Percentiles rank a stretch among this genome's conserved stretches.
Conservation (phyloP, 2,329 filamentous ascomycete genomes). For the Verticillium klebahnii region DNA sequence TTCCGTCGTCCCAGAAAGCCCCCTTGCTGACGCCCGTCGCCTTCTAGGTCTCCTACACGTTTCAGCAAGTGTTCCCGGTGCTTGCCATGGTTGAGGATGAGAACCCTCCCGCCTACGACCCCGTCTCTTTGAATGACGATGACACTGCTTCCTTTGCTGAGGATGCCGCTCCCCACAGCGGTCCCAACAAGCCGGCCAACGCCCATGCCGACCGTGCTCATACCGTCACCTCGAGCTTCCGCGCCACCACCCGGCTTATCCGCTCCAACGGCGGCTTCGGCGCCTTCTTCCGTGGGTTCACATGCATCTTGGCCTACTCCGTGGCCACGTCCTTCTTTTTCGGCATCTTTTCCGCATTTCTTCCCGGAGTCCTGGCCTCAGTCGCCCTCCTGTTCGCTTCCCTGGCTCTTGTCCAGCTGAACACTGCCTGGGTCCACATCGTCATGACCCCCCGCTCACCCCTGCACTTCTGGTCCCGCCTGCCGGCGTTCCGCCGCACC, state of each 20-base stretch:
- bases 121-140: constrained; percentile 39
- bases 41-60: constrained; percentile 44
- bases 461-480: constrained; percentile 62
- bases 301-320: constrained; percentile 38
- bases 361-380: constrained; percentile 39
- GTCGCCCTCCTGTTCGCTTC: constrained; percentile 53
- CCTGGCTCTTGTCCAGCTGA: constrained; percentile 54
- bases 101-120: constrained; percentile 47
- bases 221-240: constrained; percentile 46
- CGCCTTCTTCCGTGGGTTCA: constrained; percentile 66
- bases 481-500: constrained; percentile 59
- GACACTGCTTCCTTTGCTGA: constrained; percentile 27
- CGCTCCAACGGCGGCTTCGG: constrained; percentile 57
- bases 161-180: constrained; percentile 17
- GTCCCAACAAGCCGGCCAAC: constrained; percentile 6
- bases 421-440: constrained; percentile 77
- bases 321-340: constrained; percentile 30
- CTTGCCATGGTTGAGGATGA: constrained; percentile 57
- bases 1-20: not conserved
- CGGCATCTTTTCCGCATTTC: constrained; percentile 36
- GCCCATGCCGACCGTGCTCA: constrained; percentile 23
- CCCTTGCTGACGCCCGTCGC: not conserved
- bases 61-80: constrained; percentile 45
- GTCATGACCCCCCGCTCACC: constrained; percentile 68
- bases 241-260: constrained; percentile 50